A percentile compares a stretch with the other conserved stretches of the same genome.
These are phyloP conservation scores for Pistacia vera DNA, from an alignment of 345 rosid genomes.

Conservation along the genomic window DNA sequence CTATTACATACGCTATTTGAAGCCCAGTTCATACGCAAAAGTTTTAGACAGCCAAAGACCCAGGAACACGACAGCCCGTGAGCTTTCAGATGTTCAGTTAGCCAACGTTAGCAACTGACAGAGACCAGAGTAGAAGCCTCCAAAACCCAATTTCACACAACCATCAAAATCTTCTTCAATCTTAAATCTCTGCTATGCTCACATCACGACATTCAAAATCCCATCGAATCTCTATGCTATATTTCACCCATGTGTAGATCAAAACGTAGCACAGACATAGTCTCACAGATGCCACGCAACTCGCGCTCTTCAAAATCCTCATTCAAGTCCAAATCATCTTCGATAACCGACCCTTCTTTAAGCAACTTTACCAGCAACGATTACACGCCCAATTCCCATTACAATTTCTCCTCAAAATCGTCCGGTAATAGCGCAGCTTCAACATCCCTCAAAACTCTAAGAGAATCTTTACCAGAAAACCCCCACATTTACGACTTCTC, in stretches of 20 bases:
- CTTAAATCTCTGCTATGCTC: neutral
- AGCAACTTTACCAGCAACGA: neutral
- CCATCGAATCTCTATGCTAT: neutral
- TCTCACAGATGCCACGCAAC: constrained; percentile 5
- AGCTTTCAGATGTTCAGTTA: neutral
- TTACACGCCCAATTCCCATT: constrained; percentile 8
- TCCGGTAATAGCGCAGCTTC: neutral
- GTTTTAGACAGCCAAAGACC: too few relatives aligned
- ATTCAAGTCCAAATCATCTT: neutral
- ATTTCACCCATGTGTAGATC: constrained; percentile 34
- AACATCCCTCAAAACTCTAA: constrained; percentile 32
- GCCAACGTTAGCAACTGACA: neutral
- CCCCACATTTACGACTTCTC: constrained; percentile 40
- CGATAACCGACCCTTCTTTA: neutral
- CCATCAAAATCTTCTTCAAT: neutral
- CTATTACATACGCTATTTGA: too few relatives aligned
- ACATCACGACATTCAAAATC: neutral
- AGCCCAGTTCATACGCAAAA: too few relatives aligned
- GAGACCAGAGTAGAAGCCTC: neutral
- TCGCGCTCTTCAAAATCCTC: neutral
- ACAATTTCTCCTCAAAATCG: constrained; percentile 9
- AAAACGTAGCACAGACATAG: constrained; percentile 23
- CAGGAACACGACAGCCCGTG: neutral
- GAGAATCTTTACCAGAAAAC: constrained; percentile 19
- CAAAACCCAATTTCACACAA: neutral